These are phyloP conservation scores for Penicillium verrucosum DNA, from an alignment of 2,329 filamentous ascomycete genomes.

Conservation along the genomic window DNA sequence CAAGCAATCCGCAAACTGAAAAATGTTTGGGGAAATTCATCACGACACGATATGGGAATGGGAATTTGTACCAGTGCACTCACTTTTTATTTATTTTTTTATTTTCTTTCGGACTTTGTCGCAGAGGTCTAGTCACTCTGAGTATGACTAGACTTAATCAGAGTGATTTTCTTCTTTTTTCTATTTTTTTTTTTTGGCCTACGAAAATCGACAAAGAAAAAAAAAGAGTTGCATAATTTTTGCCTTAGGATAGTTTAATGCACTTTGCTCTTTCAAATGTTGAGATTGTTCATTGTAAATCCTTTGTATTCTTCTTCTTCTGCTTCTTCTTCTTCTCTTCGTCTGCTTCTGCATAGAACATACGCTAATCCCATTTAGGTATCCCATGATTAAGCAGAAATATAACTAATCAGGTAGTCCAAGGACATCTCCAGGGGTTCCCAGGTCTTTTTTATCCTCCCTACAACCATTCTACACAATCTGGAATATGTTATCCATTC, in stretches of 20 bases:
- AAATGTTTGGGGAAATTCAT: neutral
- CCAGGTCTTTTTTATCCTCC: neutral
- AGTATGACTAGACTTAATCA: conserved; percentile 18
- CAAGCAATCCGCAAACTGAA: conserved; percentile 23
- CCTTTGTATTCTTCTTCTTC: neutral
- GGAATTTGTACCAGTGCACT: conserved; percentile 19
- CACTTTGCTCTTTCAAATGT: conserved; percentile 3
- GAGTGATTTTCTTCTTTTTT: conserved; percentile 5
- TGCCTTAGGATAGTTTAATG: conserved; percentile 17
- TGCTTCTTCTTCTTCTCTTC: neutral
- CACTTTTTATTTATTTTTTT: conserved; percentile 3
- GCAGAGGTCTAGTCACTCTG: conserved; percentile 14
- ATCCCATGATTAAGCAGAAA: neutral
- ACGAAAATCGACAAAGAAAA: conserved; percentile 10
- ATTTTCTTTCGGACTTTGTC: conserved; percentile 8
- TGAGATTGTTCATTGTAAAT: neutral
- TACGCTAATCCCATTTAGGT: neutral
- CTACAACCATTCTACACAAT: neutral
- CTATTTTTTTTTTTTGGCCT: neutral
- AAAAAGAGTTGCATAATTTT: conserved; percentile 6
- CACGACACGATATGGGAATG: conserved; percentile 16
- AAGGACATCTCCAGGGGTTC: neutral
- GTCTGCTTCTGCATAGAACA: neutral
- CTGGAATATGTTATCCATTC: neutral
- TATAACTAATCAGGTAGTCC: neutral